Percentiles rank a stretch among this genome's conserved stretches.
Evolutionary conservation across 2,329 filamentous ascomycete genomes (phyloP).

Genomic region (Nigrospora sphaerica): DNA sequence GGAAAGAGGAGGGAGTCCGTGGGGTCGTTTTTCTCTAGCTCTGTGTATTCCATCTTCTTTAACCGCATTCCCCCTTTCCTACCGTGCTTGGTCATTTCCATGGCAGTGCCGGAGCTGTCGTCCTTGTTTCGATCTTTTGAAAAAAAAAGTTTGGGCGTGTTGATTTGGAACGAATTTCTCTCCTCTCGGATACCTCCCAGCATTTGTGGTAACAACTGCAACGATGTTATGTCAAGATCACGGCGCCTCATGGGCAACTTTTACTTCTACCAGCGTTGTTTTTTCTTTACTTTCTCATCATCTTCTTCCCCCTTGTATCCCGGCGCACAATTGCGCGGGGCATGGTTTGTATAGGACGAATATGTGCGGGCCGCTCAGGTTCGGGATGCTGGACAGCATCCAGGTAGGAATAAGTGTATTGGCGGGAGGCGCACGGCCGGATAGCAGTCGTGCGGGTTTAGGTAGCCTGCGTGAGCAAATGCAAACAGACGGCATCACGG

Average conservation of each 20-base stretch:
- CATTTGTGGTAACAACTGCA: conserved; percentile 21
- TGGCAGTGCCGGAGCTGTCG: no score
- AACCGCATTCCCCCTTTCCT: neutral
- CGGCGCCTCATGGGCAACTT: conserved; percentile 11
- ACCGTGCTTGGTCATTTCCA: neutral
- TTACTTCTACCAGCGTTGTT: conserved; percentile 9
- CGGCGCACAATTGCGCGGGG: no score
- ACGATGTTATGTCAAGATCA: conserved; percentile 17
- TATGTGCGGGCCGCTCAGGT: no score
- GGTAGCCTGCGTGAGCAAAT: no score
- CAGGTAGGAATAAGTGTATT: no score
- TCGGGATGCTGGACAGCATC: no score
- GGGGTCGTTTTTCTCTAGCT: conserved; percentile 11
- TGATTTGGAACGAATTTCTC: conserved; percentile 12
- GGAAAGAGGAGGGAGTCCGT: neutral
- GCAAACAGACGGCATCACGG: no score
- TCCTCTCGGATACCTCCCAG: conserved; percentile 25
- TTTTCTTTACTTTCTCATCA: neutral
- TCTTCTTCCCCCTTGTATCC: no score
- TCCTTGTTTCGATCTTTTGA: neutral
- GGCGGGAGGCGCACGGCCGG: no score
- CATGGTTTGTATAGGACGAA: no score
- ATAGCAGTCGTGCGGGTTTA: no score
- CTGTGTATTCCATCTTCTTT: conserved; percentile 12
- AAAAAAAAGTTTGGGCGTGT: conserved; percentile 15